These are phyloP conservation scores for Phylloporus arenicola DNA, from an alignment of 768 basidiomycete species.

Conservation along the genomic window DNA sequence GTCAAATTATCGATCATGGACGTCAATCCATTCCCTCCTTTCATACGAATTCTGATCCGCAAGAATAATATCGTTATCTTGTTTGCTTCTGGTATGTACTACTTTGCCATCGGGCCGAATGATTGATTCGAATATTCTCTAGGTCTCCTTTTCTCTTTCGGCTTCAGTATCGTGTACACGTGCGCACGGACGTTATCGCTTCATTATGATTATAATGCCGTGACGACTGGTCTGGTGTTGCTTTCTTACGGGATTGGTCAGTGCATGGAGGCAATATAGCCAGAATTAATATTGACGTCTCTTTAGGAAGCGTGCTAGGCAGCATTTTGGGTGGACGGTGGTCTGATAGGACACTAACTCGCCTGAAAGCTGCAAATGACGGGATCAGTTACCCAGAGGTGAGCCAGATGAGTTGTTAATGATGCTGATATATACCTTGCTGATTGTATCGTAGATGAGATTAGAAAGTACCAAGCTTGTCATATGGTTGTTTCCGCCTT, in stretches of 20 bases:
- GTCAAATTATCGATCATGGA: constrained; percentile 61
- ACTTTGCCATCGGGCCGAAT: neutral
- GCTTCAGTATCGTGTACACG: constrained; percentile 68
- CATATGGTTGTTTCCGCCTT: constrained; percentile 49
- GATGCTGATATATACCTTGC: neutral
- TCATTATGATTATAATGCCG: constrained; percentile 61
- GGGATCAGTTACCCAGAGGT: constrained; percentile 63
- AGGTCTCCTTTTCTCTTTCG: constrained; percentile 70
- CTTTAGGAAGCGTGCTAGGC: constrained; percentile 44
- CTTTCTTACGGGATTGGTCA: constrained; percentile 68
- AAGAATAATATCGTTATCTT: constrained; percentile 67
- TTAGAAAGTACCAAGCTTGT: constrained; percentile 58
- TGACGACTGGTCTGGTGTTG: constrained; percentile 73
- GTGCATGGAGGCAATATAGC: constrained; percentile 6
- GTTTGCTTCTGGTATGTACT: constrained; percentile 26
- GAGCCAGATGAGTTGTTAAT: constrained; percentile 7
- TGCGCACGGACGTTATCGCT: constrained; percentile 64
- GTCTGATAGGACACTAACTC: constrained; percentile 46
- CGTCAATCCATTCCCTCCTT: constrained; percentile 66
- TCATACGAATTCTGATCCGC: constrained; percentile 50
- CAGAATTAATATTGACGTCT: neutral
- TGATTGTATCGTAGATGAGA: constrained; percentile 51
- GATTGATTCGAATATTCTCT: neutral
- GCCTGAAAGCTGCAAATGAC: constrained; percentile 43
- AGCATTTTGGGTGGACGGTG: constrained; percentile 59